Conservation (phyloP, 2,329 filamentous ascomycete genomes). For the Microcera coccophila region DNA sequence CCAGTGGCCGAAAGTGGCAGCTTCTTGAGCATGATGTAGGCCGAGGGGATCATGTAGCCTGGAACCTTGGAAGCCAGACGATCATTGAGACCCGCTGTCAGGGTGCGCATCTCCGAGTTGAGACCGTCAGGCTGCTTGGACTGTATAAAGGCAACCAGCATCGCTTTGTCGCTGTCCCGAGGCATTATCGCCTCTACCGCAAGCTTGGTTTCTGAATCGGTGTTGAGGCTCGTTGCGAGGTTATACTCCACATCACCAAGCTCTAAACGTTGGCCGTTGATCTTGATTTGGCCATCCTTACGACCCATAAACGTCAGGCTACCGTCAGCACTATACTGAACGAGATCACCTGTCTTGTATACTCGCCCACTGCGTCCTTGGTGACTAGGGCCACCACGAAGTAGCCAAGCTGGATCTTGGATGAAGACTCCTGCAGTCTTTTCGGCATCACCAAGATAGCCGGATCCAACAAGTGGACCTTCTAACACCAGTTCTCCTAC, state of each 20-base stretch:
- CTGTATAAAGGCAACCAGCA: not conserved
- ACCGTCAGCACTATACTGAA: conserved; percentile 38
- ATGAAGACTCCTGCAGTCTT: conserved; percentile 45
- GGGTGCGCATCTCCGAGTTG: not conserved
- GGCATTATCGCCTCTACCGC: not conserved
- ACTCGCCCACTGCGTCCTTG: conserved; percentile 19
- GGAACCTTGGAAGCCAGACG: conserved; percentile 3
- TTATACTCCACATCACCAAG: conserved; percentile 32
- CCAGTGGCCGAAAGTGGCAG: conserved; percentile 15
- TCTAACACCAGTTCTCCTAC: conserved; percentile 38
- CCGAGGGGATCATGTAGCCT: conserved; percentile 17
- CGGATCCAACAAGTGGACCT: conserved; percentile 44
- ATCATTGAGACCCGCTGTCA: not conserved
- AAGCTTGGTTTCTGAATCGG: not conserved
- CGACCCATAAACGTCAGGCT: conserved; percentile 45
- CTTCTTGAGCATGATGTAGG: conserved; percentile 11
- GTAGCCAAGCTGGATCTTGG: conserved; percentile 34
- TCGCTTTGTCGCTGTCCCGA: not conserved
- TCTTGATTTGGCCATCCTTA: conserved; percentile 57
- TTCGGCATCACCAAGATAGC: conserved; percentile 44
- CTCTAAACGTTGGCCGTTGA: conserved; percentile 56
- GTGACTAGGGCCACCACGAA: conserved; percentile 6
- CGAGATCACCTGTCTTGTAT: conserved; percentile 50
- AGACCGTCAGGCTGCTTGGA: not conserved
- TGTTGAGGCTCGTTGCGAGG: conserved; percentile 1